Evolutionary conservation across 345 rosid genomes (phyloP).

Genomic region (Salix caprea): DNA sequence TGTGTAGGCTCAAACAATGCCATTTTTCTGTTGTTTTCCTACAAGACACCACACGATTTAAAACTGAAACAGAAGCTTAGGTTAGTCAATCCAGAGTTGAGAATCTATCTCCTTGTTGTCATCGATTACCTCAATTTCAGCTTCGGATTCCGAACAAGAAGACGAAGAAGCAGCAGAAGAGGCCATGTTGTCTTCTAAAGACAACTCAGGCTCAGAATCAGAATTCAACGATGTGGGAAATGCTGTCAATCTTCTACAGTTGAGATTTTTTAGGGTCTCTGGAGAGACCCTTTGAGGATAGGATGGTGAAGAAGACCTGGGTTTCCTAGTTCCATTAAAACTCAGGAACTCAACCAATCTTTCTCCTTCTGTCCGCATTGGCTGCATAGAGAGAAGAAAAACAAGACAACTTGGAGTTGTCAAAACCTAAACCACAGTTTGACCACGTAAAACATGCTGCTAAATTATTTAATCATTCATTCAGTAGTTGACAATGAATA

Average conservation of each 20-base stretch:
- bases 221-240: constrained; percentile 11
- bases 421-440: constrained; percentile 3
- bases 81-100: constrained; percentile 26
- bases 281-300: constrained; percentile 48
- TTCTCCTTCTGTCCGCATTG: constrained; percentile 49
- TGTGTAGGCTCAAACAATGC: constrained; percentile 30
- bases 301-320: constrained; percentile 22
- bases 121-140: constrained; percentile 41
- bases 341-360: constrained; percentile 30
- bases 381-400: constrained; percentile 29
- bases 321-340: constrained; percentile 22
- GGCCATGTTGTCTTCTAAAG: constrained; percentile 23
- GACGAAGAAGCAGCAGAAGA: not conserved
- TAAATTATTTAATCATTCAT: not conserved
- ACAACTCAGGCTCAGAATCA: constrained; percentile 33
- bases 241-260: constrained; percentile 6
- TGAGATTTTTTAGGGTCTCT: constrained; percentile 1
- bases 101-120: constrained; percentile 13
- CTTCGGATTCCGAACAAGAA: constrained; percentile 39
- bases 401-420: not conserved
- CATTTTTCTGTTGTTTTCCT: constrained; percentile 39
- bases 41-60: constrained; percentile 24
- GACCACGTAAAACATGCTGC: not conserved
- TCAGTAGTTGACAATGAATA: not conserved
- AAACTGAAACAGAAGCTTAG: constrained; percentile 22